phyloP scores from a whole-genome alignment of 2,329 filamentous ascomycete species.

The Chaetomium olivaceum region DNA sequence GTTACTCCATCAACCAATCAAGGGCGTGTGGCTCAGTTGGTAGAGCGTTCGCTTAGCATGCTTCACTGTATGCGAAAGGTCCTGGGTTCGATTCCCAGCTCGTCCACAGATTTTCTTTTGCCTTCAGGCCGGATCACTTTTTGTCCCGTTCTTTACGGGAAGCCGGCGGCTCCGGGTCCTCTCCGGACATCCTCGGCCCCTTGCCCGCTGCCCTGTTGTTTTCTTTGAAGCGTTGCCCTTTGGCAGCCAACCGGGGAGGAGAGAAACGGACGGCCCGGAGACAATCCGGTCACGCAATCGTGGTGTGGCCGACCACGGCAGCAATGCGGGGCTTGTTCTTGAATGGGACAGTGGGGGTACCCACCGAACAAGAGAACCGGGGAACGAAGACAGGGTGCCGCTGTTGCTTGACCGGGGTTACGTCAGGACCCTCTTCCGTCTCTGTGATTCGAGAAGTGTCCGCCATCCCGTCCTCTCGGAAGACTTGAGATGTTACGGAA shows the following conservation, averaged over 20 bases:
- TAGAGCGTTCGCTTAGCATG: conserved; percentile 31
- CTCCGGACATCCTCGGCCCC: background rate
- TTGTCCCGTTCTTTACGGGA: background rate
- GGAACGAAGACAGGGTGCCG: background rate
- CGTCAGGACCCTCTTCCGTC: conserved; percentile 11
- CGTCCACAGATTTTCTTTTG: conserved; percentile 23
- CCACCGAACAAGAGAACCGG: background rate
- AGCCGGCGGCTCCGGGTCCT: background rate
- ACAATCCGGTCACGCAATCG: conserved; percentile 10
- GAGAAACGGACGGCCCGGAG: background rate
- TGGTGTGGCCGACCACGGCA: conserved; percentile 17
- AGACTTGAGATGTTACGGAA: background rate
- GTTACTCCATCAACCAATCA: conserved; percentile 9
- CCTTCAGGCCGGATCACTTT: background rate
- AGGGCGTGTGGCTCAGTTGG: conserved; percentile 32
- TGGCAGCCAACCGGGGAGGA: background rate
- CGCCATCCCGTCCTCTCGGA: background rate
- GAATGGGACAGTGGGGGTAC: conserved; percentile 15
- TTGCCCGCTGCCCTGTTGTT: background rate
- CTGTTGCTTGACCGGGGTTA: conserved; percentile 1
- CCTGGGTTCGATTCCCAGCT: conserved; percentile 33
- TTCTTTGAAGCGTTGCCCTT: background rate
- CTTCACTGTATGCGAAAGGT: conserved; percentile 27
- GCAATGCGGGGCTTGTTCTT: background rate
- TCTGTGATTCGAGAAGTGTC: conserved; percentile 2